Percentiles rank a stretch among this genome's conserved stretches.
These are phyloP conservation scores for Pyrenochaeta sp. DNA, from an alignment of 2,329 filamentous ascomycete species.

Conservation along the genomic window DNA sequence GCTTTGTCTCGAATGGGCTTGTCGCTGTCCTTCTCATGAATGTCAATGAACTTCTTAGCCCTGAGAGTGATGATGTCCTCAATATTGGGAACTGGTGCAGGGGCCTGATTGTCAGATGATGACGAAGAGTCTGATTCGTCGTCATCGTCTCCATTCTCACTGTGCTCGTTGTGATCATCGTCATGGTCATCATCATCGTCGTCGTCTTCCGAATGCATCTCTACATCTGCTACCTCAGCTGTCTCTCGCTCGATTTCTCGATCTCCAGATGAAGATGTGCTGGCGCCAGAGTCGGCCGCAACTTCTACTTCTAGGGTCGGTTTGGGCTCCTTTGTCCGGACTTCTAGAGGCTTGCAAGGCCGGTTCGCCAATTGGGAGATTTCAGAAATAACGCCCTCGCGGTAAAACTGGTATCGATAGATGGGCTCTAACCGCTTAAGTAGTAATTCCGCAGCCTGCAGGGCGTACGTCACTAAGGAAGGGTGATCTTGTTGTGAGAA, in stretches of 20 bases:
- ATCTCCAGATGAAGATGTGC: slow-evolving; percentile 35
- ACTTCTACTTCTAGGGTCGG: slow-evolving; percentile 34
- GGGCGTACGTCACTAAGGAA: slow-evolving; percentile 81
- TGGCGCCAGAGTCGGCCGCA: slow-evolving; percentile 33
- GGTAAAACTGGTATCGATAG: slow-evolving; percentile 95
- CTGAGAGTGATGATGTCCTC: slow-evolving; percentile 77
- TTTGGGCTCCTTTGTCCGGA: slow-evolving; percentile 38
- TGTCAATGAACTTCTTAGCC: slow-evolving; percentile 83
- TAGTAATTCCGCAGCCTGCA: slow-evolving; percentile 89
- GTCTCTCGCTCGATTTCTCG: slow-evolving; percentile 53
- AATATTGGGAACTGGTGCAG: slow-evolving; percentile 57
- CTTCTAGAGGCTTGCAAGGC: slow-evolving; percentile 43
- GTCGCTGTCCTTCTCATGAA: slow-evolving; percentile 80
- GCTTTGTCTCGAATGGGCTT: slow-evolving; percentile 82
- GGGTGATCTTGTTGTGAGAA: slow-evolving; percentile 94
- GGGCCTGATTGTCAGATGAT: slow-evolving; percentile 44
- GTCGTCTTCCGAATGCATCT: slow-evolving; percentile 62
- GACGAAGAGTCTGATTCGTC: slow-evolving; percentile 73
- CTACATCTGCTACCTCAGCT: slow-evolving; percentile 62
- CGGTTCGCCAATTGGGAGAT: slow-evolving; percentile 79
- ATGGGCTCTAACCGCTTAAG: slow-evolving; percentile 84
- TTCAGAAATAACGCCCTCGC: slow-evolving; percentile 93
- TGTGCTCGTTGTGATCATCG: slow-evolving; percentile 65
- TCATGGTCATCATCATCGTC: slow-evolving; percentile 62
- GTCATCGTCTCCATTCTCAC: slow-evolving; percentile 67